phyloP scores from a whole-genome alignment of 2,329 filamentous ascomycete genomes.

The Beauveria medogensis region DNA sequence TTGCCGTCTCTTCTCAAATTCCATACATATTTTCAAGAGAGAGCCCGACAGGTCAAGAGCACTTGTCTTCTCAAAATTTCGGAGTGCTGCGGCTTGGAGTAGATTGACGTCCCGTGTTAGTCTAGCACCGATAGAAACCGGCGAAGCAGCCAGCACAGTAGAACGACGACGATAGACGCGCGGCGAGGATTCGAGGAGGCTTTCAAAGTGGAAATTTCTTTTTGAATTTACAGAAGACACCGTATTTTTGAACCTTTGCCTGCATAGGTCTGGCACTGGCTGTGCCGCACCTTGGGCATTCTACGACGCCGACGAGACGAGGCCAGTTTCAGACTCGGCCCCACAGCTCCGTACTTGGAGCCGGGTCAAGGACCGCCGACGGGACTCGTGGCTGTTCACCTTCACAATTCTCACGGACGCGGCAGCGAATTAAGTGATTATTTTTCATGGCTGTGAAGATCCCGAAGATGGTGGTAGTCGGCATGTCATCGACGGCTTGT shows the following conservation, averaged over 20 bases:
- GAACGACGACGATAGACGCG: background rate
- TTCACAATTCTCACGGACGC: background rate
- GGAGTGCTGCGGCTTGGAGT: background rate
- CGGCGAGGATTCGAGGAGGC: too few species aligned
- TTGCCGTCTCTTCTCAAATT: background rate
- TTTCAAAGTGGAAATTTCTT: too few species aligned
- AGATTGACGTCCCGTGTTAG: background rate
- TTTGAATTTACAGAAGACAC: too few species aligned
- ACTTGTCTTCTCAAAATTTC: too few species aligned
- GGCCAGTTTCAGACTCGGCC: conserved; percentile 22
- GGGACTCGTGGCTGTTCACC: background rate
- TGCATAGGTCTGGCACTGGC: conserved; percentile 8
- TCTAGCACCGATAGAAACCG: background rate
- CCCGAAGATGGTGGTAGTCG: background rate
- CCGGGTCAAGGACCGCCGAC: background rate
- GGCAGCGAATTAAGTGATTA: background rate
- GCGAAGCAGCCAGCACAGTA: background rate
- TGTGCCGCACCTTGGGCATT: conserved; percentile 21
- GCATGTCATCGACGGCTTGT: background rate
- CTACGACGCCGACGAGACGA: conserved; percentile 26
- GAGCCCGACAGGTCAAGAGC: too few species aligned
- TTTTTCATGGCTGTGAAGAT: background rate
- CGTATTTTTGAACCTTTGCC: background rate
- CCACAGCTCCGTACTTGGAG: conserved; percentile 6
- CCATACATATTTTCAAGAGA: background rate